Percentiles rank a stretch among this genome's conserved stretches.
Evolutionary conservation across 2,329 filamentous ascomycete species (phyloP).

Genomic region (Aspergillus versicolor): DNA sequence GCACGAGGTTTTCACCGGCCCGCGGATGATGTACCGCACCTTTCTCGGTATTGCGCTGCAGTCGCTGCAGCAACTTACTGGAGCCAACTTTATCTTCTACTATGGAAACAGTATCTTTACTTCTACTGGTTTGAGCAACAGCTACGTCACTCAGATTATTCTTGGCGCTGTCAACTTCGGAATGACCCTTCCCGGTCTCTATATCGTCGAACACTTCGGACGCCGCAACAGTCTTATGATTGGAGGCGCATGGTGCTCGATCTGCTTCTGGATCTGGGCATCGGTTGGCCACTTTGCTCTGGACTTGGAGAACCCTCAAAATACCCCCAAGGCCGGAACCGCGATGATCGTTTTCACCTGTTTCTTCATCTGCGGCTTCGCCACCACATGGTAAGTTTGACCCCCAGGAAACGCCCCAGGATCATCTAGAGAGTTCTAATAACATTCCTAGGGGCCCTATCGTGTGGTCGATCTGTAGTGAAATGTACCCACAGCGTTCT

Average conservation of each 20-base stretch:
- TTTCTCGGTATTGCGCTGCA: slow-evolving; percentile 47
- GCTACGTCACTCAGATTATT: slow-evolving; percentile 67
- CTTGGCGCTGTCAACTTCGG: slow-evolving; percentile 67
- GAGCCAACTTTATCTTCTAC: slow-evolving; percentile 54
- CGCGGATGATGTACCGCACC: slow-evolving; percentile 49
- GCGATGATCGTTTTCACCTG: slow-evolving; percentile 72
- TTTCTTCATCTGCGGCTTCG: slow-evolving; percentile 73
- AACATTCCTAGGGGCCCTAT: slow-evolving; percentile 53
- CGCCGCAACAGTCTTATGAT: slow-evolving; percentile 67
- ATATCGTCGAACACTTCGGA: slow-evolving; percentile 68
- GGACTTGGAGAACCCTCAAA: slow-evolving; percentile 38
- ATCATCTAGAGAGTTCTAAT: no score
- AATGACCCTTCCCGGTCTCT: slow-evolving; percentile 67
- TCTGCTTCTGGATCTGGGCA: slow-evolving; percentile 63
- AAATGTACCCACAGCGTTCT: slow-evolving; percentile 47
- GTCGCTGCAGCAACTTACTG: slow-evolving; percentile 49
- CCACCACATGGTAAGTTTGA: slow-evolving; percentile 54
- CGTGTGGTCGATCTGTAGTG: slow-evolving; percentile 46
- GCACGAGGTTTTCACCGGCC: slow-evolving; percentile 48
- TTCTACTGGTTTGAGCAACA: slow-evolving; percentile 65
- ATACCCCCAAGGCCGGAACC: slow-evolving; percentile 55
- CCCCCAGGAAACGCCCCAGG: no score
- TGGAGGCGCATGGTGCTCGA: slow-evolving; percentile 67
- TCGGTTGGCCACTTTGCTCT: slow-evolving; percentile 53
- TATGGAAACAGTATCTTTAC: slow-evolving; percentile 62